A percentile compares a stretch with the other conserved stretches of the same genome.
Conservation (phyloP, 2,329 filamentous ascomycete genomes). For the Aspergillus neotritici region DNA sequence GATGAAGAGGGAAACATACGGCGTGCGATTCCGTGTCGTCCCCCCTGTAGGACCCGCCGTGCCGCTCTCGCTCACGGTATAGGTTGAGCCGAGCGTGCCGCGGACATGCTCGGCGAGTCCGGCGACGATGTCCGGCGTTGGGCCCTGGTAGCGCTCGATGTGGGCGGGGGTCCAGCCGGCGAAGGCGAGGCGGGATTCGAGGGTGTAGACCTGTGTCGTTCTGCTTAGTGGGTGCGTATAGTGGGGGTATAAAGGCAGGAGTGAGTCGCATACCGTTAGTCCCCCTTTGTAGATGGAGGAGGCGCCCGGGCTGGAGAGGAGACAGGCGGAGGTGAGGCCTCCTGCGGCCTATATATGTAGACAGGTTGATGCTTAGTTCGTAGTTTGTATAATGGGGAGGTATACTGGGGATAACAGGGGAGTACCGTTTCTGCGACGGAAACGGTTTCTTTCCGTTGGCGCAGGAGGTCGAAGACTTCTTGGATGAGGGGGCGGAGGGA, state of each 20-base stretch:
- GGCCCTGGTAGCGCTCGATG: conserved; percentile 53
- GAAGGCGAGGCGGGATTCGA: conserved; percentile 53
- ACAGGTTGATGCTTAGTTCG: conserved; percentile 1
- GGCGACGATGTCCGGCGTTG: conserved; percentile 53
- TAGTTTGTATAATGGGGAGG: neutral
- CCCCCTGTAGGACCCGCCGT: conserved; percentile 61
- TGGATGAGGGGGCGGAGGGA: conserved; percentile 40
- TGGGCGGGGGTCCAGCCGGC: conserved; percentile 56
- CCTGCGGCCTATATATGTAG: conserved; percentile 48
- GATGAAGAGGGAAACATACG: conserved; percentile 32
- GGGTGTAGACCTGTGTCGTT: conserved; percentile 51
- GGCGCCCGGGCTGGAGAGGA: conserved; percentile 56
- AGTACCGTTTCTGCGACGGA: conserved; percentile 57
- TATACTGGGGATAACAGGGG: conserved; percentile 1
- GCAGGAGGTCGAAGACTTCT: conserved; percentile 51
- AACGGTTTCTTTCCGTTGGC: conserved; percentile 52
- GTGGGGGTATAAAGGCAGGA: neutral
- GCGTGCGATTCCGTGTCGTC: conserved; percentile 50
- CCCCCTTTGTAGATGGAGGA: conserved; percentile 56
- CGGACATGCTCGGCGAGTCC: conserved; percentile 53
- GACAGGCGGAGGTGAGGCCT: conserved; percentile 54
- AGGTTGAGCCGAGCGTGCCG: conserved; percentile 51
- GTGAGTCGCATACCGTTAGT: conserved; percentile 47
- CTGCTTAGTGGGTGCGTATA: neutral
- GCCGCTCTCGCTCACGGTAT: conserved; percentile 55